Base-by-base conservation (phyloP, 495 filamentous ascomycete genomes). In the Xylaria palmicola region DNA sequence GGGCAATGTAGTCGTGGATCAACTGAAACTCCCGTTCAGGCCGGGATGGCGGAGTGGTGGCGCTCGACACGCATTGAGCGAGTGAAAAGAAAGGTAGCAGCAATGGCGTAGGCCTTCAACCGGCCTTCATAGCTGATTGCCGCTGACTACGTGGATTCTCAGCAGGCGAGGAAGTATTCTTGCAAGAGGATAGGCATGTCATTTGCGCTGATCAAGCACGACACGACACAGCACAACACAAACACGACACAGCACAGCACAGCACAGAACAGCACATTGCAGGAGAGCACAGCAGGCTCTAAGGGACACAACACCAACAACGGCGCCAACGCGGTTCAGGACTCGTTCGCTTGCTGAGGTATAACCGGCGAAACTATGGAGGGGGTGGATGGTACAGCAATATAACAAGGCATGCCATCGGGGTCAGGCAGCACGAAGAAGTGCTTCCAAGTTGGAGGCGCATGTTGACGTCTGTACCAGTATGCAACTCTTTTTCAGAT, bases 21-120 rank as follows among this genome's bases (percentile, higher is more conserved):
- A 67, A 71, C 66, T 69, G 62, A 69, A 62, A 71, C 64, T 69
- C 66, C 60, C 62, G 69, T 64, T 65, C 17, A 62, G 67, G 64
- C 29, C 53, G 60, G 60, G 52, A 62, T 62, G 53, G 60, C 53
- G 53, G 60, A 29, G 32, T 40, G 51, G 60, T 62, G 60, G 60
- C 60, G 60, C 45, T 62, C 36, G 50, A 53, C 59, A 55, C 50
- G 59, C 59, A 61, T 55, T 41, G 36, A 48, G 30, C 48, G 30
- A 48, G 49, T 24, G 45, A 50, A 59, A 47, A 51, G 56, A 40
- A 37, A 49, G 44, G 36, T 26, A 43, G 48, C 27, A 51, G 27
- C 17, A 59, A 34, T 22, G 26, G 17, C 34, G 37, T 34, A 36
- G 12, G 17, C 34, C 37, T 22, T 44, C 37, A 40, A 52, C 37